Evolutionary conservation across 192 early-diverging fungal genomes (phyloP).

Genomic region (Coemansia sp.): DNA sequence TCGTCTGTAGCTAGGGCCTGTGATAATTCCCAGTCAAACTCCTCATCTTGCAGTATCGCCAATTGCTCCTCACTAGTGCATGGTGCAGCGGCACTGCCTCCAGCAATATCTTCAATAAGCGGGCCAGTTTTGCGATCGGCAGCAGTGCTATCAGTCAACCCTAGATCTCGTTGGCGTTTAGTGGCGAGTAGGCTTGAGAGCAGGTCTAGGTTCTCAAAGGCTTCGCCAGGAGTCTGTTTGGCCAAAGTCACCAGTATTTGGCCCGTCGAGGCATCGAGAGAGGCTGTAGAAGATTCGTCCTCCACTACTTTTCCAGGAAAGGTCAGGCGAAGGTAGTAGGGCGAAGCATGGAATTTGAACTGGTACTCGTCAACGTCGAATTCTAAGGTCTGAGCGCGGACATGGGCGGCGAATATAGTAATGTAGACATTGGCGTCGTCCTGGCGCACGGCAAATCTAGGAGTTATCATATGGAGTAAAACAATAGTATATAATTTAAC

Average conservation of each 20-base stretch:
- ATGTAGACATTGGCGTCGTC: slow-evolving; percentile 76
- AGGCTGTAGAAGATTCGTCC: slow-evolving; percentile 80
- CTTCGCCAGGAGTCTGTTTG: slow-evolving; percentile 76
- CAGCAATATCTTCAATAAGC: slow-evolving; percentile 41
- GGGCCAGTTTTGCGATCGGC: slow-evolving; percentile 23
- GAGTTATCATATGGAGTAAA: slow-evolving; percentile 79
- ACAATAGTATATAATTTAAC: background rate
- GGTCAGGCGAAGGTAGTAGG: slow-evolving; percentile 89
- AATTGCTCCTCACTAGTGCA: slow-evolving; percentile 13
- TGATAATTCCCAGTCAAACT: slow-evolving; percentile 88
- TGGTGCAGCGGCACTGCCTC: background rate
- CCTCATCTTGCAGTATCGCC: slow-evolving; percentile 50
- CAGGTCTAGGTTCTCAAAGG: slow-evolving; percentile 89
- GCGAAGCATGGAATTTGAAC: slow-evolving; percentile 86
- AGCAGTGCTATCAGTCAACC: background rate
- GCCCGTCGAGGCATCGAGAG: slow-evolving; percentile 78
- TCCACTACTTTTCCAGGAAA: slow-evolving; percentile 84
- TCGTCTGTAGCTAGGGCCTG: slow-evolving; percentile 61
- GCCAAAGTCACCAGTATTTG: slow-evolving; percentile 73
- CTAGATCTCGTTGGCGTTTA: slow-evolving; percentile 51
- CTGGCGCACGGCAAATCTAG: slow-evolving; percentile 78
- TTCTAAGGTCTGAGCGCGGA: slow-evolving; percentile 87
- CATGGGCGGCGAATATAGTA: slow-evolving; percentile 78
- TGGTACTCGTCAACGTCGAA: slow-evolving; percentile 79
- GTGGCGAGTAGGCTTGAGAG: slow-evolving; percentile 83